Base-by-base conservation (phyloP, 73 alveolate species). In the Paramecium caudatum region DNA sequence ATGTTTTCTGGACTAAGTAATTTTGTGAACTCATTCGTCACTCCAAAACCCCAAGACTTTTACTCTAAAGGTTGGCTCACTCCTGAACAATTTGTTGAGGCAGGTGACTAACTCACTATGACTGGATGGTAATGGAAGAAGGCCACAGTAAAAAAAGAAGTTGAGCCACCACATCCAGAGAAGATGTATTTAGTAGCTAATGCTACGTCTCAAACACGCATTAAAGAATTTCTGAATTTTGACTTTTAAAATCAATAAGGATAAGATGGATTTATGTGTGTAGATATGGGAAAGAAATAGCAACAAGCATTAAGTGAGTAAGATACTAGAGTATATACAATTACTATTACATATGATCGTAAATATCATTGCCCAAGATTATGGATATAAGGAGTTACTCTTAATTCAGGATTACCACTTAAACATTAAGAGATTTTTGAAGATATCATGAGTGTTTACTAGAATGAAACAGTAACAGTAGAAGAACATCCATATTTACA, bases 121-220 rank as follows among this genome's bases (percentile, higher is more conserved):
- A 74, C 88, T 6, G 88, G 88, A 12, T 74, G 88, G 88, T 45
- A 41, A 74, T 74, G 88, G 88, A 74, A 74, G 12, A 74, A 74
- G 19, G 88, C 46, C 15, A 10, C 7, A 27, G 45, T 23, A 74
- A 74, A 74, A 39, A 74, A 74, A 39, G 88, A 47, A 10, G 21
- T 45, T 3, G 39, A 74, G 6, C 88, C 88, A 13, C 88, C 88
- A 15, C 88, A 74, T 74, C 88, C 88, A 16, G 88, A 74, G 3
- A 74, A 74, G 47, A 74, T 74, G 88, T 74, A 41, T 43, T 25
- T 74, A 16, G 15, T 27, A 74, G 88, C 88, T 17, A 74, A 74
- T 74, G 88, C 88, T 15, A 74, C 88, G 19, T 74, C 88, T 21
- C n/a, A 37, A 43, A 36, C 47, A 4, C n/a, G 88, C 1, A 36